Evolutionary conservation across 2,329 filamentous ascomycete genomes (phyloP), one percentile per base, ranked within the genome.

Genomic region (Helotiales sp.): DNA sequence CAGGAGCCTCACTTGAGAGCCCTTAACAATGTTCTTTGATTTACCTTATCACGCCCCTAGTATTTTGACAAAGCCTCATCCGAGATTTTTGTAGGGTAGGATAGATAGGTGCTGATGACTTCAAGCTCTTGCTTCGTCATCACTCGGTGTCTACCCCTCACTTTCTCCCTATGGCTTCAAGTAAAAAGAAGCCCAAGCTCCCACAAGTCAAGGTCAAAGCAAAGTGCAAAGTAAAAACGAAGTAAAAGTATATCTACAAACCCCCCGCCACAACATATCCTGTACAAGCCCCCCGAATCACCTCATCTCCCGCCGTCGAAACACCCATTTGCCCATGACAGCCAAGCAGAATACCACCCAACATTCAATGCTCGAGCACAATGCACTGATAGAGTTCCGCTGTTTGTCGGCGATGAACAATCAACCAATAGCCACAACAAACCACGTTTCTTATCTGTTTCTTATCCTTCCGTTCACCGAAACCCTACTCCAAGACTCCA

Each of bases 401-500:
- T n/a, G 13, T 30, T 30, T n/a, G 13, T 15, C 30, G 30, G 30
- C 54, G 20, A 37, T 17, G 15, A 7, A 20, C 24, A 17, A 37
- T 24, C 11, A 22, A 45, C 5, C 30, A 57, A 37, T n/a, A 22
- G 52, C 22, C 52, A 55, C 30, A 22, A 55, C 52, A 57, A 57
- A 34, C 32, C 37, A 34, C 54, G 54, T 57, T 57, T 57, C 54
- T 57, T 37, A 57, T 57, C 54, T 57, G 54, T 57, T 57, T 57
- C 54, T 57, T 57, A 37, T 57, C 30, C 32, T 37, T 24, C 30
- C 20, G 15, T 20, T 10, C 32, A 26, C 54, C 20, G 20, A 40
- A 34, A n/a, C 10, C 1, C 17, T 20, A 1, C n/a, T 45, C 40
- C 40, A 20, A 45, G 40, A 6, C 40, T 6, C 40, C 40, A 45